These are phyloP conservation scores for Whalleya microplaca DNA, from an alignment of 2,329 filamentous ascomycete genomes.

Conservation along the genomic window DNA sequence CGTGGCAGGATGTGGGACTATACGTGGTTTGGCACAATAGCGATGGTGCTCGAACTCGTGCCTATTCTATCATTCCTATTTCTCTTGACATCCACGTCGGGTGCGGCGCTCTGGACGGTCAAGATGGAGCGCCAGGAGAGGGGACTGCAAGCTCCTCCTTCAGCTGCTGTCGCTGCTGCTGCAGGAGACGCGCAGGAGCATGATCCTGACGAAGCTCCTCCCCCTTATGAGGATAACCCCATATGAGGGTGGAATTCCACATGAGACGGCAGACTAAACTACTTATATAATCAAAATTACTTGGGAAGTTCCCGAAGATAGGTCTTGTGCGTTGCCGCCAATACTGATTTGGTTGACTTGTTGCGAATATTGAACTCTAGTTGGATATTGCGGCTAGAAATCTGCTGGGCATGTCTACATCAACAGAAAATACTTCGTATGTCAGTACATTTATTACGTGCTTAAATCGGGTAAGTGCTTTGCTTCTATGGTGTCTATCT, in stretches of 20 bases:
- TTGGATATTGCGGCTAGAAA: no score
- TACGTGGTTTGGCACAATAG: slow-evolving; percentile 88
- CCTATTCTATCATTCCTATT: slow-evolving; percentile 94
- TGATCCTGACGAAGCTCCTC: slow-evolving; percentile 39
- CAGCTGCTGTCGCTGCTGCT: background rate
- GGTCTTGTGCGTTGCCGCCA: no score
- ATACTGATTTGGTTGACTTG: no score
- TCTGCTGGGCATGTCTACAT: no score
- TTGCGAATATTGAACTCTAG: no score
- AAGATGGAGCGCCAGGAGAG: slow-evolving; percentile 68
- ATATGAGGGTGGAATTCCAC: slow-evolving; percentile 28
- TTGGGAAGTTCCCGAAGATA: no score
- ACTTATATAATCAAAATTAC: no score
- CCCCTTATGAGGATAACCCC: slow-evolving; percentile 44
- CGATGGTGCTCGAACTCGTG: slow-evolving; percentile 83
- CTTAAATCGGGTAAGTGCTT: no score
- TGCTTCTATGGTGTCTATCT: no score
- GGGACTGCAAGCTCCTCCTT: slow-evolving; percentile 13
- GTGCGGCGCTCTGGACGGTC: slow-evolving; percentile 84
- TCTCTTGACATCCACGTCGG: slow-evolving; percentile 82
- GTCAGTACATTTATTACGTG: no score
- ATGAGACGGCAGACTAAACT: background rate
- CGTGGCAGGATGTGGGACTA: slow-evolving; percentile 76
- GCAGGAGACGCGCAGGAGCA: slow-evolving; percentile 24
- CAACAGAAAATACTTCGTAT: no score